Base-by-base conservation (phyloP, 2,329 filamentous ascomycete species). In the Simplicillium aogashimaense region DNA sequence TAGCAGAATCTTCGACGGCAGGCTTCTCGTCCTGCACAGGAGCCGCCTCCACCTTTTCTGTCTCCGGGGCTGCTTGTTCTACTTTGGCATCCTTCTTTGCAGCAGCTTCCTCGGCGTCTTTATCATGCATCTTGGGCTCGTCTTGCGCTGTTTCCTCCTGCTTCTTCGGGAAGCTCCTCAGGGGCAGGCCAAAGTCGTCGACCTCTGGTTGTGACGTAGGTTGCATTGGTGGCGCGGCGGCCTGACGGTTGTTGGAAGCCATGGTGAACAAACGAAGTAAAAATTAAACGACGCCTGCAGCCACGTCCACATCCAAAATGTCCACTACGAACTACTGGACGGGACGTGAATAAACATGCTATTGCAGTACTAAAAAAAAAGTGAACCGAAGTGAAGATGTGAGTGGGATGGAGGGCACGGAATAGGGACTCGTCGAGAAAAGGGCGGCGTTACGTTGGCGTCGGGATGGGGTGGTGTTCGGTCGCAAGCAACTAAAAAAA, bases 141-240 rank as follows among this genome's bases (percentile, higher is more conserved):
- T 53, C 25, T 46, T 35, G 40, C 35, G 48, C 41, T 38, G 43
- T 35, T 31, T 50, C 44, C 37, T 40, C 45, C 32, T 51, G 47
- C 20, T 62, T 57, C 40, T 55, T 60, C 51, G 58, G 51, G 51
- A 57, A 69, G 50, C 68, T 74, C 55, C 67, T 69, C 45, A 82
- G 71, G 14, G 81, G 81, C 47, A 86, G 63, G 38, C 82, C 82
- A 56, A 86, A 86, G 48, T 86, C 82, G 57, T 86, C 82, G 43
- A 78, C 36, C 12, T 32, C 15, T 32, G 30, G 30, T 12, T 32
- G 30, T 32, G 30, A 32, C 15, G 30, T 32, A 15, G 12, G 30
- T 32, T 25, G 20, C 20, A 25, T 25, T 9, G 20, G 20, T 25
- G 20, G 20, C 20, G 20, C 20, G 20, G 20, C 20, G 20, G 20